Evolutionary conservation across 2,329 filamentous ascomycete species (phyloP), one percentile per base, ranked within the genome.

Genomic region (Exophiala spinifera): DNA sequence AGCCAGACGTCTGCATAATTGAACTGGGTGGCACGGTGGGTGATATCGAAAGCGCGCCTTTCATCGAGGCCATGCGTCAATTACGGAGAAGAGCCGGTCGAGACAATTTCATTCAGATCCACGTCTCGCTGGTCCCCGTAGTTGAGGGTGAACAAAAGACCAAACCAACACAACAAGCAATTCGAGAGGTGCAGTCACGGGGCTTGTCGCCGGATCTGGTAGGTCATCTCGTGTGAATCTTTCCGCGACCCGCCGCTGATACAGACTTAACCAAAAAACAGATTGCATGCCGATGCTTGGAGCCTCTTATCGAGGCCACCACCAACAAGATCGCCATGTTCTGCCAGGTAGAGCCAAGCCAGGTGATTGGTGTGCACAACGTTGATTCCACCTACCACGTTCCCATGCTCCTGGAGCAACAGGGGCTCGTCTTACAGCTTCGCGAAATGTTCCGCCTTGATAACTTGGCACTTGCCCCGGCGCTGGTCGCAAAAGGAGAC

Each of bases 341-440:
- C 73, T 97, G 92, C 71, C 89, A 96, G 68, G 87, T 96, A 45
- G 89, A 95, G 50, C 75, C 81, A 10, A 81, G 91, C 62, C 90
- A 96, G 68, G 90, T 97, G 40, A 78, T 97, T 59, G 88, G 84
- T 10, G 91, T 99, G 10, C 86, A 87, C 63, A 87, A 97, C 70
- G 89, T 97, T 72, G 79, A 86, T 17, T 91, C 91, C 11, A 95
- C 89, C 49, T 99, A 99, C 73, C 91, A 96, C 62, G 92, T 97
- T 2, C 94, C 94, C 1, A 79, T 96, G n/a, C 86, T 97, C 20
- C 85, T 97, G 13, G 83, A 92, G 64, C 80, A 91, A 63, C 89
- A 97, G 73, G 83, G 85, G 20, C 77, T 97, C 1, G 76, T 92
- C 7, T 71, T 77, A 11, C 80, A 84, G n/a, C 76, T 97, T 51